Evolutionary conservation across 495 filamentous ascomycete species (phyloP).

Genomic region (Xylaria palmicola): DNA sequence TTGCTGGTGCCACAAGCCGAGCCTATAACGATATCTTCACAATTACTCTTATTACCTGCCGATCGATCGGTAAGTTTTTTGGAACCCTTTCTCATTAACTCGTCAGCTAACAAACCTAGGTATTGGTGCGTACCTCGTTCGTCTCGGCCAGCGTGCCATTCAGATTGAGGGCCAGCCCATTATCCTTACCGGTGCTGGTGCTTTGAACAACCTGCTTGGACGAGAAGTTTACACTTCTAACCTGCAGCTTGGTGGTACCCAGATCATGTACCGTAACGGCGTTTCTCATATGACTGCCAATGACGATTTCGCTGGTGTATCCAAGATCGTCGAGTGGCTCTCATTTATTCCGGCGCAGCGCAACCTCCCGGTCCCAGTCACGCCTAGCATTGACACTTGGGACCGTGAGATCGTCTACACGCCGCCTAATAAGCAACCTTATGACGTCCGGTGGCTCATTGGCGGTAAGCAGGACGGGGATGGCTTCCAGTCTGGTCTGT

Average conservation of each 20-base stretch:
- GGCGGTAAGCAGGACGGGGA: slow-evolving; percentile 85
- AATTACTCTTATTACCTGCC: slow-evolving; percentile 94
- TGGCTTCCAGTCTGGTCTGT: slow-evolving; percentile 82
- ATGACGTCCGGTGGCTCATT: slow-evolving; percentile 93
- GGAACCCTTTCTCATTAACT: neutral
- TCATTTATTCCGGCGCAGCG: slow-evolving; percentile 95
- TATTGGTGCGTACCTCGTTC: slow-evolving; percentile 98
- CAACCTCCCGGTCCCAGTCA: slow-evolving; percentile 82
- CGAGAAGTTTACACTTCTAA: slow-evolving; percentile 99
- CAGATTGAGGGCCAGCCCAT: slow-evolving; percentile 99
- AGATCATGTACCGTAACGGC: slow-evolving; percentile 99
- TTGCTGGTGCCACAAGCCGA: slow-evolving; percentile 94
- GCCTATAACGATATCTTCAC: slow-evolving; percentile 99
- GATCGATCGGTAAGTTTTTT: slow-evolving; percentile 72
- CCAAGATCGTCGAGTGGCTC: slow-evolving; percentile 98
- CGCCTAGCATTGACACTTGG: slow-evolving; percentile 81
- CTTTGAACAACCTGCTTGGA: slow-evolving; percentile 96
- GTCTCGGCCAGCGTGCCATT: slow-evolving; percentile 94
- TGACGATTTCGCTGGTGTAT: slow-evolving; percentile 96
- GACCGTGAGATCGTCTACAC: slow-evolving; percentile 86
- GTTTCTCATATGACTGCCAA: slow-evolving; percentile 98
- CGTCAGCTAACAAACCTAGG: slow-evolving; percentile 43
- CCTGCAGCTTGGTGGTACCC: slow-evolving; percentile 96
- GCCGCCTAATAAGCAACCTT: slow-evolving; percentile 83
- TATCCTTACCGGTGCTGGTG: slow-evolving; percentile 95